Evolutionary conservation across 2,329 filamentous ascomycete genomes (phyloP).

Genomic region (Elsinoe perseae): DNA sequence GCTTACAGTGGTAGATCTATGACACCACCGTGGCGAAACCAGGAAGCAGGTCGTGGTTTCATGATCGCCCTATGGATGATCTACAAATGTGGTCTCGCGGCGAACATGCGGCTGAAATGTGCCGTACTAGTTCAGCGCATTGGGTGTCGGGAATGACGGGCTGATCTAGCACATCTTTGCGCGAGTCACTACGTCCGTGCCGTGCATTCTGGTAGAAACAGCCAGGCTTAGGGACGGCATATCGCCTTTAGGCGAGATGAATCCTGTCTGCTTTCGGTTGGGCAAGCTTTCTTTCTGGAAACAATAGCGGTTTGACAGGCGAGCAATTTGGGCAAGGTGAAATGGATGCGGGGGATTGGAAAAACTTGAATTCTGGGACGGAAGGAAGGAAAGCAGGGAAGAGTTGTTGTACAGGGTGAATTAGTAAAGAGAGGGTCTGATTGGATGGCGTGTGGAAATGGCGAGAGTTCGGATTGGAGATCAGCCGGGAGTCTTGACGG

Average conservation of each 20-base stretch:
- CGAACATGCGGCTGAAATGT: neutral
- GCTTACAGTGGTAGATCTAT: neutral
- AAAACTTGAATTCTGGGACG: conserved; percentile 6
- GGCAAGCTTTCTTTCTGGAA: neutral
- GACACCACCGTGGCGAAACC: neutral
- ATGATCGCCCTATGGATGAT: neutral
- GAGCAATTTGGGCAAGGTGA: conserved; percentile 2
- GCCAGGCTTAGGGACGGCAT: neutral
- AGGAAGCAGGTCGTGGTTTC: neutral
- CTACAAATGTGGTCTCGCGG: neutral
- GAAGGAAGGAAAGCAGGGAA: conserved; percentile 3
- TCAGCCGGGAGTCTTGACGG: neutral
- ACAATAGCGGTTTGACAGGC: conserved; percentile 10
- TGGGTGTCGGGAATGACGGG: neutral
- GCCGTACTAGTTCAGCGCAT: neutral
- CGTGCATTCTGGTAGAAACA: neutral
- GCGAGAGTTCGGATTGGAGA: neutral
- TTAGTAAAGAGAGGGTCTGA: neutral
- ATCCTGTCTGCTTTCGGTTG: neutral
- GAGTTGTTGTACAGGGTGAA: neutral
- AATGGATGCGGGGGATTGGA: neutral
- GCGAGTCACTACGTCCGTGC: neutral
- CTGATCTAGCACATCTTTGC: neutral
- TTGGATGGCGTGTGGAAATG: neutral
- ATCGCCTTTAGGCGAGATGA: neutral